Conservation (phyloP, 768 basidiomycete genomes). For the Wakefieldia striispora region DNA sequence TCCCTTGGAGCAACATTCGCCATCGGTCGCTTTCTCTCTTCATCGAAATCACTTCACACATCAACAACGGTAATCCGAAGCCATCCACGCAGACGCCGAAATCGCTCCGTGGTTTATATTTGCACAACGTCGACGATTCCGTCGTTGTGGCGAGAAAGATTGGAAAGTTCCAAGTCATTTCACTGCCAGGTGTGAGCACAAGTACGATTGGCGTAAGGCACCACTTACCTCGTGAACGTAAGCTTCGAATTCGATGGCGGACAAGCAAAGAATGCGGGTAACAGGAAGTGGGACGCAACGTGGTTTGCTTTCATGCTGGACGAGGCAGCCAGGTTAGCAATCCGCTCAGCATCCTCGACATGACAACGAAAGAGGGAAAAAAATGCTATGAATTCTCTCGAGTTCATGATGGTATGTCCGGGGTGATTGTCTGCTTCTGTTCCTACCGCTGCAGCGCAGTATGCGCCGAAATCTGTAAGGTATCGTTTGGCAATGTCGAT, state of each 20-base stretch:
- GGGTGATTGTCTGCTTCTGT: too few species aligned
- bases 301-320: conserved; percentile 2
- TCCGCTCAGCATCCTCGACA: not conserved
- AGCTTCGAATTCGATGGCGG: not conserved
- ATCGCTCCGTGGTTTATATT: not conserved
- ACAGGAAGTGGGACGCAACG: not conserved
- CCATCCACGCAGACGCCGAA: not conserved
- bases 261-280: conserved; percentile 1
- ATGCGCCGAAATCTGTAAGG: too few species aligned
- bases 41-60: not conserved
- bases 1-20: conserved; percentile 6
- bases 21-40: not conserved
- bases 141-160: not conserved
- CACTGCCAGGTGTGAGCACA: not conserved
- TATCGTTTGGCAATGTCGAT: too few species aligned
- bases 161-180: not conserved
- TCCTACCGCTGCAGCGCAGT: too few species aligned
- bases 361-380: not conserved
- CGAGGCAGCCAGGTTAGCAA: not conserved
- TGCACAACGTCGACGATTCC: not conserved
- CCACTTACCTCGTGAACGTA: too few species aligned
- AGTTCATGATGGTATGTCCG: too few species aligned
- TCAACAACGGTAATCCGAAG: too few species aligned
- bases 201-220: too few species aligned
- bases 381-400: conserved; percentile 1